A percentile compares a stretch with the other conserved stretches of the same genome.
Conservation (phyloP, 2,329 filamentous ascomycete genomes). For the Cladosporium sp. region DNA sequence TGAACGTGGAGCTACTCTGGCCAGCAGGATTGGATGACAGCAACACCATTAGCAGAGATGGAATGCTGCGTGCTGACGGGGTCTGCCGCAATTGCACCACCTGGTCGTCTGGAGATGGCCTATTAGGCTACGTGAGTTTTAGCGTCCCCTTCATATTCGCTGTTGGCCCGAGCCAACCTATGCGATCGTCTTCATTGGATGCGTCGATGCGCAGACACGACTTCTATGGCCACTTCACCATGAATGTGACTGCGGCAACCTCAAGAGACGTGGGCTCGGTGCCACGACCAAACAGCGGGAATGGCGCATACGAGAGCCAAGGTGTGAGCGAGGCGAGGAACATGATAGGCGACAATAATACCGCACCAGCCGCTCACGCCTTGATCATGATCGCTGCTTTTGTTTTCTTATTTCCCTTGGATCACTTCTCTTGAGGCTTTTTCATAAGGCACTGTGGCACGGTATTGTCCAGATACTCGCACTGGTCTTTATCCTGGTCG, state of each 20-base stretch:
- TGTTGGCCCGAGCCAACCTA: conserved; percentile 28
- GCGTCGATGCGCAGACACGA: conserved; percentile 32
- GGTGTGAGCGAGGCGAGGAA: conserved; percentile 19
- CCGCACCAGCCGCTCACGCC: conserved; percentile 23
- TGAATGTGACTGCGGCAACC: conserved; percentile 33
- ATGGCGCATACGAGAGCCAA: conserved; percentile 12
- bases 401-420: conserved; percentile 31
- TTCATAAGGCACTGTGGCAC: conserved; percentile 37
- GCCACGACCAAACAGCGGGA: conserved; percentile 20
- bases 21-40: conserved; percentile 14
- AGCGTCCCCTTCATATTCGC: conserved; percentile 36
- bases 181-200: conserved; percentile 23
- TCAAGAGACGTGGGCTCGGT: conserved; percentile 23
- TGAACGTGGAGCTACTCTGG: conserved; percentile 21
- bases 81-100: conserved; percentile 33
- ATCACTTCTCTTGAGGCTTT: conserved; percentile 31
- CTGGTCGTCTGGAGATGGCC: conserved; percentile 15
- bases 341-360: conserved; percentile 21
- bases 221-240: conserved; percentile 34
- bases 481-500: conserved; percentile 30
- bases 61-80: conserved; percentile 24
- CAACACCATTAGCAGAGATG: conserved; percentile 15
- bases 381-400: conserved; percentile 29
- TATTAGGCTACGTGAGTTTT: conserved; percentile 24
- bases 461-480: conserved; percentile 34